Conservation (phyloP, 768 basidiomycete species). For the Lactifluus hygrophoroides region DNA sequence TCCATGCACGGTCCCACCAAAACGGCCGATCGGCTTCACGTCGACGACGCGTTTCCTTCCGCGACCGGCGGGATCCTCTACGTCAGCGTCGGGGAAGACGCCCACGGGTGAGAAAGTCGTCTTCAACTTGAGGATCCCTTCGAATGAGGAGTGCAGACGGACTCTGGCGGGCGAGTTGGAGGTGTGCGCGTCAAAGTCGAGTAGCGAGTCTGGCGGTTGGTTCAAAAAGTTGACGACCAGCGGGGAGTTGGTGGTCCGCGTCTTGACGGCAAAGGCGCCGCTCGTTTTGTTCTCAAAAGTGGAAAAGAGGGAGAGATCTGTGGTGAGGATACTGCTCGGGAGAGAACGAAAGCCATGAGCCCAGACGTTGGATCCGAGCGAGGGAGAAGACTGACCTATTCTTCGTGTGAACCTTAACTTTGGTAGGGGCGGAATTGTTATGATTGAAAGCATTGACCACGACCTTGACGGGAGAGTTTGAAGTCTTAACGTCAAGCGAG, state of each 20-base stretch:
- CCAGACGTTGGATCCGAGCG: too few species aligned
- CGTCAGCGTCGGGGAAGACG: neutral
- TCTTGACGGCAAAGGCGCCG: neutral
- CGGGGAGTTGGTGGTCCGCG: constrained; percentile 9
- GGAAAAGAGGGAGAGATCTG: neutral
- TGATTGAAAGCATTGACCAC: constrained; percentile 9
- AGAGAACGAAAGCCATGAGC: neutral
- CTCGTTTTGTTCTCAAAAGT: neutral
- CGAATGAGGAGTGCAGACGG: constrained; percentile 7
- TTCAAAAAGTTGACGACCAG: neutral
- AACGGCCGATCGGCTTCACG: constrained; percentile 1
- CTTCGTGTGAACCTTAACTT: neutral
- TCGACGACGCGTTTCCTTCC: constrained; percentile 6
- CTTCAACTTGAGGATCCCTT: constrained; percentile 2
- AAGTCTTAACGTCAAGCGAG: neutral
- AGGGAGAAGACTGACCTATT: constrained; percentile 4
- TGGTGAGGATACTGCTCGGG: neutral
- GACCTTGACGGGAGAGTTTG: constrained; percentile 8
- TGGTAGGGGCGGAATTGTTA: neutral
- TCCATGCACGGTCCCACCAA: neutral
- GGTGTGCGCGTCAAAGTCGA: constrained; percentile 1
- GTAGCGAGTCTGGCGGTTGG: neutral
- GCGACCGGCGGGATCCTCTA: constrained; percentile 9
- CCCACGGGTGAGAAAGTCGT: neutral
- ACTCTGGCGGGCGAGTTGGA: constrained; percentile 11